Evolutionary conservation across 306 rosid genomes (phyloP), one percentile per base, ranked within the genome.

Genomic region (Astragalus membranaceus): DNA sequence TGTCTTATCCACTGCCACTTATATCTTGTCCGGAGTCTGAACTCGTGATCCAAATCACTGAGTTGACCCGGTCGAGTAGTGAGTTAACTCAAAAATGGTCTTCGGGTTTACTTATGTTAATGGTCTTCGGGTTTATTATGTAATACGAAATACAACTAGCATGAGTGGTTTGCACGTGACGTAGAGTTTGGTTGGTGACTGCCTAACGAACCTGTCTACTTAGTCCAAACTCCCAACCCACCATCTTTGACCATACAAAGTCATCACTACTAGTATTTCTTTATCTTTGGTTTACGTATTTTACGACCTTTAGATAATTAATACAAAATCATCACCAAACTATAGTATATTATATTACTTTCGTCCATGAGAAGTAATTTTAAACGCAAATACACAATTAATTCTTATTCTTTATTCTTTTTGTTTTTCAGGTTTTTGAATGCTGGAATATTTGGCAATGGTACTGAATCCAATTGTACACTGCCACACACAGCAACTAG

Each of bases 371-470:
- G 15, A 0, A 44, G 14, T 7, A 71, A 35, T 61, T 12, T 8
- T 17, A 17, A 50, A 37, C 30, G 30, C 30, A 26, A 2, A 26
- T 26, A 26, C 30, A 26, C 30, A 26, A 26, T 26, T 5, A 12
- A 54, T 15, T 75, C 20, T 44, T 29, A 33, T 44, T 3, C 0
- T 43, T 54, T 9, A 47, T 35, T 3, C 6, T 29, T 43, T 1
- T 8, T 39, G 2, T 6, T 56, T 17, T 84, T 16, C 78, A 91
- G 98, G 77, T 90, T 93, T 48, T 81, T 93, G 88, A 93, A 93
- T 11, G 91, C 96, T 76, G 98, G 98, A 39, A 86, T 93, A 36
- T 90, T 90, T 61, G 97, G 98, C 60, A 79, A 73, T 14, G 88
- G 92, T 3, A 87, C 85, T 12, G 96, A 90, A 47, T 48, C 96